Conservation (phyloP, 306 rosid genomes). For the Prunus mume region DNA sequence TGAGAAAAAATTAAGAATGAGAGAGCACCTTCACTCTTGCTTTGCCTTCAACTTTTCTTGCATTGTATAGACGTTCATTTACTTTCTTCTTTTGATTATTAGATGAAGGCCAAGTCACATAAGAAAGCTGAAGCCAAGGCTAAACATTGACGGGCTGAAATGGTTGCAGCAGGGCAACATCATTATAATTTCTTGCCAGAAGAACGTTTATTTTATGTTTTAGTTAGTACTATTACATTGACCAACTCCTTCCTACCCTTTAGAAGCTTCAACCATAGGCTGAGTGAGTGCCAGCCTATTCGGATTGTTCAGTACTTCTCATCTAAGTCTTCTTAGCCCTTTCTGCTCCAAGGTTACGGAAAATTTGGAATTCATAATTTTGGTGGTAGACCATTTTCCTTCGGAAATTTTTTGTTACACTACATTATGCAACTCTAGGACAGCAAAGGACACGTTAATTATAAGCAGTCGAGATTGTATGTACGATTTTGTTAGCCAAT, state of each 20-base stretch:
- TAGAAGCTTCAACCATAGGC: not conserved
- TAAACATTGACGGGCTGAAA: constrained; percentile 23
- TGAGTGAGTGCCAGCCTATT: not conserved
- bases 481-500: no score
- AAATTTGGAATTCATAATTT: no score
- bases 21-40: no score
- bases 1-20: no score
- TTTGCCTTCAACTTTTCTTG: not conserved
- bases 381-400: no score
- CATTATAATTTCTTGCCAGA: not conserved
- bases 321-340: no score
- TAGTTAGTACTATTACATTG: not conserved
- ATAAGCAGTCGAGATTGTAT: no score
- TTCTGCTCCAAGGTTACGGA: no score
- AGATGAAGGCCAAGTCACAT: not conserved
- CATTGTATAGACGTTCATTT: not conserved
- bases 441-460: no score
- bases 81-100: not conserved
- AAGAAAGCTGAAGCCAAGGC: constrained; percentile 36
- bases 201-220: not conserved
- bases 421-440: no score
- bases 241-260: not conserved
- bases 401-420: no score
- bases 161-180: not conserved
- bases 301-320: no score